Base-by-base conservation (phyloP, 345 rosid genomes). In the Populus ilicifolia region DNA sequence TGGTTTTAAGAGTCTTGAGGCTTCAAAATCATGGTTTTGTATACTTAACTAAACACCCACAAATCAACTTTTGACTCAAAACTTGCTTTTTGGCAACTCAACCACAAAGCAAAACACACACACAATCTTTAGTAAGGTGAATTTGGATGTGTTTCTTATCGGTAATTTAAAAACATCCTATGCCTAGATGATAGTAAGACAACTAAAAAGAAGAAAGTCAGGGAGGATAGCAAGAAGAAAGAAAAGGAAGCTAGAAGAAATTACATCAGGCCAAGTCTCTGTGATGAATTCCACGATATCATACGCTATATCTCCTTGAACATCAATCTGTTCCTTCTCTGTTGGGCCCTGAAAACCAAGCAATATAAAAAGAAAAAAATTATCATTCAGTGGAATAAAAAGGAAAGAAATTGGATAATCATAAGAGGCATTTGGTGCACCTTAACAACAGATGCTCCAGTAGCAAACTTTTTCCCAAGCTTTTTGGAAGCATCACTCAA, bases 381-480 rank as follows among this genome's bases (percentile, higher is more conserved):
- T 48, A 23, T 76, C 39, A 77, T 29, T 63, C 75, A 69, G 66
- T 2, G 5, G 11, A 65, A 33, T 20, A 29, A 14, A 75, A 70
- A 36, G 70, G 39, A 14, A 21, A 50, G 59, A 62, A 56, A 4
- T 29, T 5, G 18, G 62, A 64, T 41, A 67, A 13, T 76, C 30
- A 50, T 16, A 73, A 35, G 23, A 14, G 70, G 54, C 54, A 75
- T 50, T 80, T 62, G 20, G 75, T 82, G 74, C 44, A 95, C 99
- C 99, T 95, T 95, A 68, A 95, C 97, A 79, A 93, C 98, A 17
- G 99, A 95, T 65, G 99, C 98, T 75, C 98, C 98, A 12, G 99
- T 95, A 65, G 98, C 98, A 83, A 93, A 95, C 90, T 95, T 95
- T 81, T 93, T 94, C 78, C 99, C 99, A 8, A 95, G 93, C 81